A percentile compares a stretch with the other conserved stretches of the same genome.
phyloP scores from a whole-genome alignment of 176 grass and related monocot genomes.

The Musa beccarii region DNA sequence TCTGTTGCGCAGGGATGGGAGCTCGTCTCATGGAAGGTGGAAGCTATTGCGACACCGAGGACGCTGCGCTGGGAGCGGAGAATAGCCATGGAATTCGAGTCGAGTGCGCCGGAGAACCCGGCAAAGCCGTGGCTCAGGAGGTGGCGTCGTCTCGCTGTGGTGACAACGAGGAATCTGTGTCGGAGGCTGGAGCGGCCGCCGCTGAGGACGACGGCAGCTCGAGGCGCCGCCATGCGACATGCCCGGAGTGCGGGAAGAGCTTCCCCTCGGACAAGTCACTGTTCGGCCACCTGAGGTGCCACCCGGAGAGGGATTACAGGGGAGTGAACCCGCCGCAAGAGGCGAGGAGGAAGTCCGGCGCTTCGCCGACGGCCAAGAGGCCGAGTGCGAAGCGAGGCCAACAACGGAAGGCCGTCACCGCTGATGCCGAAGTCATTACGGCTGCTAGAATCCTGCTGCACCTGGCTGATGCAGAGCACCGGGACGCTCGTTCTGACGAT shows the following conservation, averaged over 20 bases:
- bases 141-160: too few relatives aligned
- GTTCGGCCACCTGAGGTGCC: constrained; percentile 10
- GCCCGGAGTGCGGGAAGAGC: not conserved
- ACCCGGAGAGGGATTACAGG: not conserved
- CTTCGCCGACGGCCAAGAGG: not conserved
- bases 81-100: not conserved
- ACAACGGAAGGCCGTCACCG: not conserved
- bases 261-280: constrained; percentile 10
- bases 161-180: too few relatives aligned
- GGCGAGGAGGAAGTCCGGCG: not conserved
- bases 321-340: not conserved
- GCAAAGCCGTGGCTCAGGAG: not conserved
- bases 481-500: too few relatives aligned
- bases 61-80: not conserved
- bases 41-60: not conserved
- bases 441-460: too few relatives aligned
- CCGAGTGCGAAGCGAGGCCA: not conserved
- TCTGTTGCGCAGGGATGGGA: not conserved
- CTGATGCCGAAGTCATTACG: too few relatives aligned
- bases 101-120: not conserved
- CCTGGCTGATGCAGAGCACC: too few relatives aligned
- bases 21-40: not conserved
- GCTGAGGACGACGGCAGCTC: not conserved
- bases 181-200: not conserved
- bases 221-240: not conserved